Evolutionary conservation across 2,329 filamentous ascomycete genomes (phyloP).

Genomic region (Calonectria fujianensis): DNA sequence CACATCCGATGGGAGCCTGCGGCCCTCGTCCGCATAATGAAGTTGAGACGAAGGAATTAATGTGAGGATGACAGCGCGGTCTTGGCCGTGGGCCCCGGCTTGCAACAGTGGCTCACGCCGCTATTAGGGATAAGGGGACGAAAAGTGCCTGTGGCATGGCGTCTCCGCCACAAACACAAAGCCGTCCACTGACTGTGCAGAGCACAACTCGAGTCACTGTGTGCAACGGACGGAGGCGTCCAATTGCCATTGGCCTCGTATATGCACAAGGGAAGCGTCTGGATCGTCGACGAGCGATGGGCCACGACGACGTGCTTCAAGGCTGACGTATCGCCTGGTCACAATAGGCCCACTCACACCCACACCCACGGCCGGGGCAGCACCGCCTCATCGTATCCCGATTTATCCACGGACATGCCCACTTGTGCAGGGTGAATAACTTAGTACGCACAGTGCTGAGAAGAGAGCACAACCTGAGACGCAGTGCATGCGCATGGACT

Average conservation of each 20-base stretch:
- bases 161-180: background rate
- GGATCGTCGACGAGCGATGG: constrained; percentile 3
- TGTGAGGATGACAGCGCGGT: constrained; percentile 14
- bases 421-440: constrained; percentile 14
- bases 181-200: background rate
- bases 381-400: constrained; percentile 38
- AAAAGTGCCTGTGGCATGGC: background rate
- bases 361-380: constrained; percentile 11
- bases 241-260: constrained; percentile 27
- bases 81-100: constrained; percentile 17
- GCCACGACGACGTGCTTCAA: constrained; percentile 25
- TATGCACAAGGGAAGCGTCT: constrained; percentile 17
- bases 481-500: background rate
- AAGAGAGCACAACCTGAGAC: background rate
- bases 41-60: constrained; percentile 27
- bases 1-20: constrained; percentile 4
- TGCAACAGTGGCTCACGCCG: constrained; percentile 7
- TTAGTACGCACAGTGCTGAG: background rate
- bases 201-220: constrained; percentile 4
- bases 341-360: constrained; percentile 22
- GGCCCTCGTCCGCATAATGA: constrained; percentile 6
- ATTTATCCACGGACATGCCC: constrained; percentile 32
- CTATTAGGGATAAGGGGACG: constrained; percentile 4
- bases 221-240: constrained; percentile 19
- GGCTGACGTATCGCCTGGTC: constrained; percentile 33